Conservation (phyloP, 306 rosid genomes). For the Cicer arietinum region DNA sequence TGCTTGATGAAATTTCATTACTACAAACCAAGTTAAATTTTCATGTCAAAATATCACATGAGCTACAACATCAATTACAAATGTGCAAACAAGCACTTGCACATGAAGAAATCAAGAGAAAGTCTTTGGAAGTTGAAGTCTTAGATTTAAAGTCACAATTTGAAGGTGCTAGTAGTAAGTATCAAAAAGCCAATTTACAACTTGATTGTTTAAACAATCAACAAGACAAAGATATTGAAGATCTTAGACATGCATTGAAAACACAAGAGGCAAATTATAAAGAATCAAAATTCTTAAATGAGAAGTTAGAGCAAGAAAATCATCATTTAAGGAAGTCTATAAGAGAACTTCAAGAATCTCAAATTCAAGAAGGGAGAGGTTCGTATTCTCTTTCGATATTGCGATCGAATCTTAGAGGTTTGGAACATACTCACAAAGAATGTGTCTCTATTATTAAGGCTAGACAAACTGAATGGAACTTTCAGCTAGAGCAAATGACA, state of each 20-base stretch:
- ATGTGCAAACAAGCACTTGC: conserved; percentile 71
- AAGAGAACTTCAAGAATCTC: conserved; percentile 77
- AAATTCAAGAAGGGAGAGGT: conserved; percentile 67
- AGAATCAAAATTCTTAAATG: conserved; percentile 60
- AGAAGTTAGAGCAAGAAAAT: conserved; percentile 72
- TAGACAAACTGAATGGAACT: conserved; percentile 66
- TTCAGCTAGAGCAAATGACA: conserved; percentile 49
- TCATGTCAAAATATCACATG: conserved; percentile 60
- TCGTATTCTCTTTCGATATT: conserved; percentile 67
- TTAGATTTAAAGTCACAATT: conserved; percentile 52
- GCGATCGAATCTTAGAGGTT: conserved; percentile 61
- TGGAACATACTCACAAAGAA: conserved; percentile 64
- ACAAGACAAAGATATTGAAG: conserved; percentile 64
- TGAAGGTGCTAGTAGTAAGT: conserved; percentile 49
- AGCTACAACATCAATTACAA: conserved; percentile 58
- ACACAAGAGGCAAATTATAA: conserved; percentile 59
- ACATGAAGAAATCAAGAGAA: conserved; percentile 71
- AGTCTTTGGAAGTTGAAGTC: conserved; percentile 65
- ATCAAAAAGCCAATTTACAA: conserved; percentile 52
- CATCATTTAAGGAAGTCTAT: conserved; percentile 55
- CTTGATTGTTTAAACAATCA: conserved; percentile 53
- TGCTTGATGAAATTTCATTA: conserved; percentile 66
- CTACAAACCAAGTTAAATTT: conserved; percentile 67
- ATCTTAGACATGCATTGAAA: conserved; percentile 56
- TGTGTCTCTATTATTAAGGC: conserved; percentile 55